A percentile compares a stretch with the other conserved stretches of the same genome.
phyloP scores from a whole-genome alignment of 1,139 yeast species.

The Saccharomycopsis hybrid region DNA sequence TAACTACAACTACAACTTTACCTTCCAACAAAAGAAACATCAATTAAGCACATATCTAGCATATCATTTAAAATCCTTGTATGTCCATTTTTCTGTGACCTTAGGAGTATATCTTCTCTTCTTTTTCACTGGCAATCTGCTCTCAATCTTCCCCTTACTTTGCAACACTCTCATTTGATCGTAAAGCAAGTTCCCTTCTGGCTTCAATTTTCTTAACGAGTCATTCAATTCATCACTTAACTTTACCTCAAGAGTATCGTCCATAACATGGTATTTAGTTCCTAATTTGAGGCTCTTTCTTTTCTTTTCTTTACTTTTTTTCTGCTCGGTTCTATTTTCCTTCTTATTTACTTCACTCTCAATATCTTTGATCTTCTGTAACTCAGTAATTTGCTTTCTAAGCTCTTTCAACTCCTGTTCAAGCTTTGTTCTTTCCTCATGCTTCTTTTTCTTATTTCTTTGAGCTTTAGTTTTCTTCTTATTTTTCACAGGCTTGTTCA shows the following conservation, averaged over 20 bases:
- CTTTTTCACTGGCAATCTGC: slow-evolving; percentile 67
- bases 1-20: no score
- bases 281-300: slow-evolving; percentile 36
- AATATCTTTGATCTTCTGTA: slow-evolving; percentile 50
- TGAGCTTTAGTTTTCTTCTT: slow-evolving; percentile 74
- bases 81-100: slow-evolving; percentile 86
- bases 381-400: slow-evolving; percentile 49
- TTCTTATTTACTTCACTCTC: slow-evolving; percentile 34
- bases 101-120: slow-evolving; percentile 63
- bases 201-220: slow-evolving; percentile 74
- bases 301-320: slow-evolving; percentile 27
- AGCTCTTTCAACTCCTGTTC: slow-evolving; percentile 52
- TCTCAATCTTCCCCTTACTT: slow-evolving; percentile 77
- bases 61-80: slow-evolving; percentile 70
- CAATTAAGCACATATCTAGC: no score
- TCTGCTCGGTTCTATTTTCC: slow-evolving; percentile 23
- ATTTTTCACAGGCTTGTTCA: slow-evolving; percentile 61
- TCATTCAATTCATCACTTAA: slow-evolving; percentile 84
- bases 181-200: slow-evolving; percentile 83
- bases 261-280: slow-evolving; percentile 51
- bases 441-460: slow-evolving; percentile 65
- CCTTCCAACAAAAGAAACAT: no score
- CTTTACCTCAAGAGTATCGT: slow-evolving; percentile 74
- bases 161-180: slow-evolving; percentile 81
- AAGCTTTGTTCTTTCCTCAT: slow-evolving; percentile 52